Evolutionary conservation across 352 stramenopile species (phyloP), one percentile per base, ranked within the genome.

Genomic region (Pilasporangium apinafurcum): DNA sequence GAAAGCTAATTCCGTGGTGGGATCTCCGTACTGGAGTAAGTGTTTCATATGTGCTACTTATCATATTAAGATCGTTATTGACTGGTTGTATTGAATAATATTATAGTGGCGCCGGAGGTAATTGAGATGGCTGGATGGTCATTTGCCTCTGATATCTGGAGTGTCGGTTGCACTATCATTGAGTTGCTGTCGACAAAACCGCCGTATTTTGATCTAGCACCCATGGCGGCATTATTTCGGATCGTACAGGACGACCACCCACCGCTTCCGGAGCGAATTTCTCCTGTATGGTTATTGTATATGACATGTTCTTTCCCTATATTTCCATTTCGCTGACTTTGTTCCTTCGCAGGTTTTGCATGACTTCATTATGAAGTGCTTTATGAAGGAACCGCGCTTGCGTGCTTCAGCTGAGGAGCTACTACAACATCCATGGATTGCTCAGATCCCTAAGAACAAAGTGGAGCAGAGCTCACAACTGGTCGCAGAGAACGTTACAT

Each of bases 61-160:
- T 31, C 22, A 5, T 14, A 10, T 18, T 37, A n/a, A 3, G 2
- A 18, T 8, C 13, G 33, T 20, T 27, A 26, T 24, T 30, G 7
- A 54, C 20, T 41, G 10, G 26, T 26, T 25, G 21, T 38, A 16
- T 4, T 51, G 25, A 17, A n/a, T n/a, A 37, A n/a, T 5, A 18
- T 46, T 54, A 26, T 35, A 93, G 82, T 98, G 90, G 93, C 93
- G 5, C 93, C 93, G 0, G 93, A 98, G 61, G 90, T 98, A 29
- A 98, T 98, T 42, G 87, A 98, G 51, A 98, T 98, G 88, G 74
- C 83, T 14, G 85, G 85, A 7, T 87, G 83, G 52, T 96, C 89
- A 0, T 88, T 92, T 20, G 82, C 86, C 10, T 96, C 91, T 16
- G 92, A 98, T 60, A 96, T 98, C 34, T 98, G 92, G 92, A 92